A percentile compares a stretch with the other conserved stretches of the same genome.
phyloP scores from a whole-genome alignment of 345 rosid species.

The Gossypium raimondii region DNA sequence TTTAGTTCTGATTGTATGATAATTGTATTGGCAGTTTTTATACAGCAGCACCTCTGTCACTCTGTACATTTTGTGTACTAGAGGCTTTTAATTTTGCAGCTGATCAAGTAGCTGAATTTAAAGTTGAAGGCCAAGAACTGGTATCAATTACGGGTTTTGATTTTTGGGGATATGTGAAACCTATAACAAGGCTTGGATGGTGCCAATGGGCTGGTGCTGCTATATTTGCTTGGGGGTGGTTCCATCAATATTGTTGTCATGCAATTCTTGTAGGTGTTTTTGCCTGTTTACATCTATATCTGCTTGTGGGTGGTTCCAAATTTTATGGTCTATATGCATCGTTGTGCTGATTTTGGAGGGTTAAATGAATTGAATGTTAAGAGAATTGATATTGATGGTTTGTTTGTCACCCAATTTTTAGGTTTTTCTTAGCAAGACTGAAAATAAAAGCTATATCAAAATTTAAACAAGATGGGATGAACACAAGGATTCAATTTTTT shows the following conservation, averaged over 20 bases:
- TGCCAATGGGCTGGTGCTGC: constrained; percentile 22
- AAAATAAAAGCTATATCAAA: not conserved
- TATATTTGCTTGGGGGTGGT: constrained; percentile 20
- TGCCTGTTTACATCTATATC: not conserved
- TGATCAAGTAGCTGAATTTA: constrained; percentile 16
- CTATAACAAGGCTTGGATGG: constrained; percentile 18
- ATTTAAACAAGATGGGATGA: not conserved
- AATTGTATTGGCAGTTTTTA: constrained; percentile 20
- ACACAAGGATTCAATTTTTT: not conserved
- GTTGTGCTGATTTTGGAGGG: not conserved
- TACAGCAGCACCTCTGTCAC: constrained; percentile 20
- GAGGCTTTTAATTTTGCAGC: constrained; percentile 19
- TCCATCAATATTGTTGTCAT: constrained; percentile 16
- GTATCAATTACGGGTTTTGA: not conserved
- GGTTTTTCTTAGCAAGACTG: too few relatives aligned
- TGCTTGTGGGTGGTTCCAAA: too few relatives aligned
- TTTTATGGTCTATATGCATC: not conserved
- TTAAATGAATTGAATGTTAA: not conserved
- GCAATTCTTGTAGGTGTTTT: constrained; percentile 17
- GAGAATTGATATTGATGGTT: not conserved
- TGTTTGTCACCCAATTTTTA: not conserved
- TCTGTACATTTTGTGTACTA: constrained; percentile 10
- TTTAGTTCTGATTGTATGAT: not conserved
- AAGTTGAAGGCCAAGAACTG: constrained; percentile 11
- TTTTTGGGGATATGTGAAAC: constrained; percentile 16